Evolutionary conservation across 257 asterid genomes (phyloP).

Genomic region (Ajuga chamaepitys): DNA sequence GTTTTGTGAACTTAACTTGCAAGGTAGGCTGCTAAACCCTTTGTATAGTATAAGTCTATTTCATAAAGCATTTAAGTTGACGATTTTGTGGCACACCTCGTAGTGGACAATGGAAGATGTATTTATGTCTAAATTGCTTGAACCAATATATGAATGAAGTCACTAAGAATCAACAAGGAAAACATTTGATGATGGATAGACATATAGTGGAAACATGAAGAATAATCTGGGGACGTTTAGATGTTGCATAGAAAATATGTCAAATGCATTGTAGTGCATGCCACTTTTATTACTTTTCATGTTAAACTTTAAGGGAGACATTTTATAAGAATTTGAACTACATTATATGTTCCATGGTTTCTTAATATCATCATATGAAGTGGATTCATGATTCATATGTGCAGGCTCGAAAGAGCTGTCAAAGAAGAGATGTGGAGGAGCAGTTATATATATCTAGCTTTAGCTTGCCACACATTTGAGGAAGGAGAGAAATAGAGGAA

Average conservation of each 20-base stretch:
- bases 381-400: not conserved
- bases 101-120: not conserved
- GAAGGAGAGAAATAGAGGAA: not conserved
- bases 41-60: not conserved
- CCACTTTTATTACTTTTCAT: no score
- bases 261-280: not conserved
- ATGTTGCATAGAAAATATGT: not conserved
- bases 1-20: slow-evolving; percentile 13
- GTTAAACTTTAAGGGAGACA: no score
- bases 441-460: not conserved
- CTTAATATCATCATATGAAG: no score
- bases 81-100: not conserved
- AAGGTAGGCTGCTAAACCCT: slow-evolving; percentile 16
- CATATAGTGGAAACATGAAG: not conserved
- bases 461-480: not conserved
- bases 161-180: no score
- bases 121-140: not conserved
- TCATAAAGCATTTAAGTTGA: not conserved
- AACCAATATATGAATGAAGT: not conserved
- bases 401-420: not conserved
- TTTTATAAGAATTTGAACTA: no score
- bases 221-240: not conserved
- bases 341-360: no score
- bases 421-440: not conserved
- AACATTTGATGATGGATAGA: not conserved